Evolutionary conservation across 441 rosid genomes (phyloP), one percentile per base, ranked within the genome.

Genomic region (Omphalea diandra): DNA sequence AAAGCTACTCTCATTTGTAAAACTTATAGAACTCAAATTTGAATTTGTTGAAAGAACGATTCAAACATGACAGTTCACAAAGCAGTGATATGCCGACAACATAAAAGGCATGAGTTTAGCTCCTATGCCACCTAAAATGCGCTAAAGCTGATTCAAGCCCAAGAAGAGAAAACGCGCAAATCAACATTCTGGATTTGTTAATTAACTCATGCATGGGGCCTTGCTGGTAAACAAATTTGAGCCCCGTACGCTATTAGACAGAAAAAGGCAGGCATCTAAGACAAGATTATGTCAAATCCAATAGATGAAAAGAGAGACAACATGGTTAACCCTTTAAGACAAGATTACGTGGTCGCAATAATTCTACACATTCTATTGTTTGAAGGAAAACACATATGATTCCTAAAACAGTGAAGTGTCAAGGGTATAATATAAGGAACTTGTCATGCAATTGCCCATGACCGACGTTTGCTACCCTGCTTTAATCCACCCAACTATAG

Each of bases 251-350:
- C n/a, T n/a, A 53, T 24, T 10, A 26, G 32, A 18, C 58, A 53
- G 26, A 53, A 53, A 15, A 27, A 26, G 5, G 32, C 32, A 24
- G 1, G 58, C 31, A 27, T 18, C n/a, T 55, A 29, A 55, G 60
- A 58, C 63, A 57, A 57, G 41, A 58, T 32, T 33, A 58, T n/a
- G 63, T 57, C 26, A 33, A 56, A 56, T 27, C 35, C 60, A 56
- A 31, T 12, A 15, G 4, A 31, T 12, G 20, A n/a, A n/a, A n/a
- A 56, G 0, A 56, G 7, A 56, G 8, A 56, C 9, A 11, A 15
- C 61, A 29, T 31, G 22, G 22, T 31, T 56, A 56, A 31, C 2
- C 38, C 38, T 56, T 56, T 29, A 29, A 29, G 36, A 56, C n/a
- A 56, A 29, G 35, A 20, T n/a, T 58, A n/a, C n/a, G n/a, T n/a